phyloP scores from a whole-genome alignment of 768 basidiomycete genomes.

The Pisolithus orientalis region DNA sequence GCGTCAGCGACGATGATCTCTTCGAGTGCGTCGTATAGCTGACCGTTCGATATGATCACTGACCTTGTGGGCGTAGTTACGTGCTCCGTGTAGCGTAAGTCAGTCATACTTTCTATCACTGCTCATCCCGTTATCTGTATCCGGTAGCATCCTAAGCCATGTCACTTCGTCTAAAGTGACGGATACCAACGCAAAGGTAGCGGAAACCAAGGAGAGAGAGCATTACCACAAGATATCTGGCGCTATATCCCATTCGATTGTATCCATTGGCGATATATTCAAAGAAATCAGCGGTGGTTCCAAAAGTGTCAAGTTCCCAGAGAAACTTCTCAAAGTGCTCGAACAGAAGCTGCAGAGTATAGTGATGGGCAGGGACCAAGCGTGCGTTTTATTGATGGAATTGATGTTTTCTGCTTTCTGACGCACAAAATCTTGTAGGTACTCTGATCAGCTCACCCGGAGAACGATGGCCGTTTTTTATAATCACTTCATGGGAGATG shows the following conservation, averaged over 20 bases:
- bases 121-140: constrained; percentile 6
- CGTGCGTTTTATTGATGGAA: constrained; percentile 45
- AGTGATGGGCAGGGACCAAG: constrained; percentile 86
- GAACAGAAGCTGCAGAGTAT: constrained; percentile 88
- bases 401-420: constrained; percentile 2
- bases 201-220: constrained; percentile 52
- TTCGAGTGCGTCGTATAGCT: constrained; percentile 57
- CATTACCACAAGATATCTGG: constrained; percentile 60
- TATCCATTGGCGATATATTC: constrained; percentile 71
- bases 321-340: constrained; percentile 86
- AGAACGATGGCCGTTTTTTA: constrained; percentile 92
- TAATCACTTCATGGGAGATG: constrained; percentile 78
- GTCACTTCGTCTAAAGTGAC: constrained; percentile 56
- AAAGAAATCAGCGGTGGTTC: constrained; percentile 72
- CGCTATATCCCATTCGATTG: constrained; percentile 51
- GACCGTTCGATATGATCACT: neutral
- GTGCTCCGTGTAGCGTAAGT: constrained; percentile 80
- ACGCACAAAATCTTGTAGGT: constrained; percentile 38
- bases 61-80: constrained; percentile 46
- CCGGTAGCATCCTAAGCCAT: constrained; percentile 61
- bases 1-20: constrained; percentile 79
- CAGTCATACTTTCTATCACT: neutral
- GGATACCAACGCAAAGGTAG: constrained; percentile 22
- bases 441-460: constrained; percentile 84
- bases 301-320: constrained; percentile 88